phyloP scores from a whole-genome alignment of 208 protist genomes.

The Leishmania tarentolae region DNA sequence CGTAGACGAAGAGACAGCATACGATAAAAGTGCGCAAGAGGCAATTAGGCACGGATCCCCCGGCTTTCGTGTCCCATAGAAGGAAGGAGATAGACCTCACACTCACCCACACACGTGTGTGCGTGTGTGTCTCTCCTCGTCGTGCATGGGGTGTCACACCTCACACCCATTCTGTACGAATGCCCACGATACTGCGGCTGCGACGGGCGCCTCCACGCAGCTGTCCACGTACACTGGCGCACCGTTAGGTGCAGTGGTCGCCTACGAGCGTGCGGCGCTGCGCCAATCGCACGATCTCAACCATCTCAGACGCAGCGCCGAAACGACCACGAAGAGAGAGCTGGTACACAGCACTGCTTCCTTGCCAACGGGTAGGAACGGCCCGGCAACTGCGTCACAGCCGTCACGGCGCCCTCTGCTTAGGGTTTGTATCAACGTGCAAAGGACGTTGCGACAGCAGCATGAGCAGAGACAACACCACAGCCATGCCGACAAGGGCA shows the following conservation, averaged over 20 bases:
- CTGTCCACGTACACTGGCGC: conserved; percentile 39
- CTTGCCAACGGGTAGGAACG: neutral
- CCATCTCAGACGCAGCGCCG: neutral
- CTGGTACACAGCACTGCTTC: neutral
- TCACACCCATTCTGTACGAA: conserved; percentile 11
- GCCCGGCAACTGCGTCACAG: neutral
- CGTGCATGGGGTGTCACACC: conserved; percentile 21
- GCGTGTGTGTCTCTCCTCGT: neutral
- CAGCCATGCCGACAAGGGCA: too few species aligned
- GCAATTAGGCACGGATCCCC: too few species aligned
- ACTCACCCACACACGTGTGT: neutral
- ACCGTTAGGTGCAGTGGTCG: conserved; percentile 36
- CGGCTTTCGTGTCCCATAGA: too few species aligned
- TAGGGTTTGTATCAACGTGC: neutral
- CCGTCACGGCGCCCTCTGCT: neutral
- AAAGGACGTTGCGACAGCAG: neutral
- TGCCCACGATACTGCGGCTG: conserved; percentile 9
- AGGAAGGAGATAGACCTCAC: neutral
- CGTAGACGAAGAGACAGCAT: too few species aligned
- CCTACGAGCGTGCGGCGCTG: conserved; percentile 47
- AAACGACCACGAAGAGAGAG: neutral
- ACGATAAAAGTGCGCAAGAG: too few species aligned
- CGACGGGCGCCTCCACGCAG: conserved; percentile 6
- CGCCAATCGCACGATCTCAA: conserved; percentile 13
- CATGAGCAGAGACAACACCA: neutral